These are phyloP conservation scores for Anethum foeniculum DNA, from an alignment of 140 eudicot genomes.

Conservation along the genomic window DNA sequence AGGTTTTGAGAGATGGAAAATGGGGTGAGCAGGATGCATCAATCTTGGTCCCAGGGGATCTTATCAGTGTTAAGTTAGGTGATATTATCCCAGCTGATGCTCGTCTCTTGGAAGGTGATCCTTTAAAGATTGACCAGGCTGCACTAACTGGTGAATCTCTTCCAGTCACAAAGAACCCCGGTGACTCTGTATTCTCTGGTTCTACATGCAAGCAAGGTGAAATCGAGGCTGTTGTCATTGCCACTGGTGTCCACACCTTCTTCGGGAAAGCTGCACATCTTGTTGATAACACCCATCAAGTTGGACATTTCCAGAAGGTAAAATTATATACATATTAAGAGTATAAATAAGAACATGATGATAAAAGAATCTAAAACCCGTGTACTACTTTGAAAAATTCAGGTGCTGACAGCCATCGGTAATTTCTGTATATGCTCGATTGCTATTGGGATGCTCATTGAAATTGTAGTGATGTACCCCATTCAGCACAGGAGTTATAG, in stretches of 20 bases:
- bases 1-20: conserved; percentile 6
- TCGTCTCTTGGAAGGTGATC: conserved; percentile 11
- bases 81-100: conserved; percentile 9
- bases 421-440: conserved; percentile 1
- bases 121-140: conserved; percentile 5
- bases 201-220: conserved; percentile 10
- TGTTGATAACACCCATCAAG: background rate
- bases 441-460: background rate
- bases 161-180: conserved; percentile 6
- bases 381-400: background rate
- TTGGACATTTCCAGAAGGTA: conserved; percentile 8
- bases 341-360: background rate
- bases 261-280: conserved; percentile 8
- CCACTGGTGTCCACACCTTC: conserved; percentile 12
- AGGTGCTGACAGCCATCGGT: background rate
- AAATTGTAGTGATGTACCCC: background rate
- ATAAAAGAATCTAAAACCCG: background rate
- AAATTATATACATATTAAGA: background rate
- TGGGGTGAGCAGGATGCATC: conserved; percentile 7
- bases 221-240: conserved; percentile 8
- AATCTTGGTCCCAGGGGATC: conserved; percentile 5
- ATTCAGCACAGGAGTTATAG: background rate
- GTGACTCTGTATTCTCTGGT: conserved; percentile 9
- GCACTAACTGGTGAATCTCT: conserved; percentile 8
- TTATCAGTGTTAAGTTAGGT: conserved; percentile 4